These are phyloP conservation scores for Aspergillus homomorphus DNA, from an alignment of 495 filamentous ascomycete species.

Conservation along the genomic window DNA sequence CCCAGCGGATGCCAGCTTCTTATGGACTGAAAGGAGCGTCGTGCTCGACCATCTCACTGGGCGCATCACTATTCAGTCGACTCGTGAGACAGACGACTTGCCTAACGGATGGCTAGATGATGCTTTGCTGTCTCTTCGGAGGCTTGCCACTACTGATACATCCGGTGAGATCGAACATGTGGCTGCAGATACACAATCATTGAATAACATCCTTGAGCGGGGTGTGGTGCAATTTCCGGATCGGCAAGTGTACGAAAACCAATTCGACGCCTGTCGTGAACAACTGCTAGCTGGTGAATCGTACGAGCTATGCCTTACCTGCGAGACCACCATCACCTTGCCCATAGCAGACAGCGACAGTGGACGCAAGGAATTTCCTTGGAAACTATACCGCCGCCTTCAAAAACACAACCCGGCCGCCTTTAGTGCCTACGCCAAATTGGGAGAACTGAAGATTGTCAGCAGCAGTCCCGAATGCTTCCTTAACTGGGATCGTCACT, in stretches of 20 bases:
- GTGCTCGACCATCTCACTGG: constrained; percentile 70
- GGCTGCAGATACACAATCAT: constrained; percentile 20
- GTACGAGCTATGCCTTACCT: constrained; percentile 90
- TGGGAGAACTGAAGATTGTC: constrained; percentile 67
- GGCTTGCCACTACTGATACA: neutral
- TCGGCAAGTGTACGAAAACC: constrained; percentile 55
- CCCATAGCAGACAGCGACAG: constrained; percentile 23
- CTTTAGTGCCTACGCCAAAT: constrained; percentile 77
- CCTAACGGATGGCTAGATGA: constrained; percentile 39
- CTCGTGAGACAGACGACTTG: constrained; percentile 35
- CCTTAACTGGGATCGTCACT: constrained; percentile 61
- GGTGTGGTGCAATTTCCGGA: constrained; percentile 43
- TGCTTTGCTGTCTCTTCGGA: constrained; percentile 25
- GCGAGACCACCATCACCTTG: constrained; percentile 62
- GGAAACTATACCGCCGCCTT: constrained; percentile 71
- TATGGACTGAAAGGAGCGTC: constrained; percentile 75
- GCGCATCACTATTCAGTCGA: constrained; percentile 62
- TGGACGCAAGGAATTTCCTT: constrained; percentile 39
- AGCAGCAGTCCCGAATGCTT: constrained; percentile 92
- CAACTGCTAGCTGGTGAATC: constrained; percentile 76
- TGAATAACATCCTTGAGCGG: constrained; percentile 34
- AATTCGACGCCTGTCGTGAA: constrained; percentile 67
- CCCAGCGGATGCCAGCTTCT: constrained; percentile 70
- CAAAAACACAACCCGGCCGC: constrained; percentile 76
- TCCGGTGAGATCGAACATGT: constrained; percentile 3